phyloP scores from a whole-genome alignment of 805 yeast genomes.

The Wickerhamiella spandovensis region DNA sequence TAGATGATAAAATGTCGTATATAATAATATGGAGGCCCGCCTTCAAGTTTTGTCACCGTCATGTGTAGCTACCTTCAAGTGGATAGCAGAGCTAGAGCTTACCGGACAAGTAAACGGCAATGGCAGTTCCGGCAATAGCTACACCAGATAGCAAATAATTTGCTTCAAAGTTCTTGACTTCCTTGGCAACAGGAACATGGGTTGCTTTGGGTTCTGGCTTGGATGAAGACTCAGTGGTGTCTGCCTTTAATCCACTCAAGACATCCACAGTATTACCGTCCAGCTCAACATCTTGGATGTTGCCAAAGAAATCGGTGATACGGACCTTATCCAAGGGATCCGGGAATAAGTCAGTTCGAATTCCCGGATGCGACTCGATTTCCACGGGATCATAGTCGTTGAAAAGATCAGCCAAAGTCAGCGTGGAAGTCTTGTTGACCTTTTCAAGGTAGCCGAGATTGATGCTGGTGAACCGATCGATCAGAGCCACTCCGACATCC shows the following conservation, averaged over 20 bases:
- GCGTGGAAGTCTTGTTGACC: constrained; percentile 59
- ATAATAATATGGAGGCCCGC: not conserved
- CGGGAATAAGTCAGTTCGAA: constrained; percentile 63
- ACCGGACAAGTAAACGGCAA: not conserved
- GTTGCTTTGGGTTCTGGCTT: not conserved
- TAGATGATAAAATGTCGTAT: not conserved
- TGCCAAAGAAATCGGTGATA: constrained; percentile 90
- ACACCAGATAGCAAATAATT: not conserved
- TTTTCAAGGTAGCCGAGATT: constrained; percentile 65
- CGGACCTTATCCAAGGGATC: constrained; percentile 55
- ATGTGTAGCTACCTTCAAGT: too few species aligned
- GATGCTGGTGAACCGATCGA: constrained; percentile 89
- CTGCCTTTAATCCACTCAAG: not conserved
- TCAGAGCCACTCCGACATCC: constrained; percentile 94
- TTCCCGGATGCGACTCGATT: constrained; percentile 89
- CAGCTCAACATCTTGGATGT: constrained; percentile 66
- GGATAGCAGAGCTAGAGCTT: not conserved
- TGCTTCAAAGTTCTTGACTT: not conserved
- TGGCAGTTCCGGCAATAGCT: not conserved
- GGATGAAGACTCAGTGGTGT: not conserved
- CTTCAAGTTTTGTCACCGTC: too few species aligned
- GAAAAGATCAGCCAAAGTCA: constrained; percentile 71
- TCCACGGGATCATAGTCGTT: constrained; percentile 72
- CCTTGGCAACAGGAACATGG: not conserved
- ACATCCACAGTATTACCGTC: constrained; percentile 34